Evolutionary conservation across 2,329 filamentous ascomycete species (phyloP).

Genomic region (Exophiala mesophila): DNA sequence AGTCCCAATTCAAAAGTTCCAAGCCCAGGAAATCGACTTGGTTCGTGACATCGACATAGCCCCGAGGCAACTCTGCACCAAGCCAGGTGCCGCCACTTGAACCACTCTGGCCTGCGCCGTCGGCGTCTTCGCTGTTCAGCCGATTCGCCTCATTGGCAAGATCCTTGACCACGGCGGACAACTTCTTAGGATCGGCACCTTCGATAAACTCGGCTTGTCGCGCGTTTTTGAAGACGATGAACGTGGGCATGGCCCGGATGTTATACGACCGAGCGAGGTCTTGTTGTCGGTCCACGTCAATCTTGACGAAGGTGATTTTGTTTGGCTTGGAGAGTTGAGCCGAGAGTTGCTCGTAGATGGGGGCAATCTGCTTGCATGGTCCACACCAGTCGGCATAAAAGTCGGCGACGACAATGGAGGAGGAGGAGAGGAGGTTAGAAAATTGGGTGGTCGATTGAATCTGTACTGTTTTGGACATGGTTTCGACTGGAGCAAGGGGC

Average conservation of each 20-base stretch:
- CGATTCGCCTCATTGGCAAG: slow-evolving; percentile 60
- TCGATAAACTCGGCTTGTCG: slow-evolving; percentile 62
- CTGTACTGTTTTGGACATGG: slow-evolving; percentile 40
- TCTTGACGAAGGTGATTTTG: slow-evolving; percentile 76
- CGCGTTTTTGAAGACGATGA: slow-evolving; percentile 77
- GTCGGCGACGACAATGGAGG: slow-evolving; percentile 77
- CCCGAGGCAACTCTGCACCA: slow-evolving; percentile 68
- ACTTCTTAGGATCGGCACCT: slow-evolving; percentile 67
- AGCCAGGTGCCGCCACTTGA: slow-evolving; percentile 58
- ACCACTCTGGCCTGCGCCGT: slow-evolving; percentile 31
- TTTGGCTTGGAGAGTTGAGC: slow-evolving; percentile 64
- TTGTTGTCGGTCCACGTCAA: slow-evolving; percentile 74
- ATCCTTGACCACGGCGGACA: slow-evolving; percentile 67
- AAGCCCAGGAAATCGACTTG: slow-evolving; percentile 73
- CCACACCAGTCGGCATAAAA: slow-evolving; percentile 87
- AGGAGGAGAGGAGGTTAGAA: slow-evolving; percentile 61
- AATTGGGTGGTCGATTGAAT: slow-evolving; percentile 67
- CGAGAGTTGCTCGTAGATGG: slow-evolving; percentile 74
- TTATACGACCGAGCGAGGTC: slow-evolving; percentile 69
- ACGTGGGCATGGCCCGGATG: slow-evolving; percentile 80
- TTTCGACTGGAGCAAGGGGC: slow-evolving; percentile 16
- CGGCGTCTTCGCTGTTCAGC: slow-evolving; percentile 36
- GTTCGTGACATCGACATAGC: slow-evolving; percentile 78
- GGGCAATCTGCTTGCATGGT: slow-evolving; percentile 78
- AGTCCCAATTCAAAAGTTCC: slow-evolving; percentile 84